Conservation (phyloP, 805 yeast genomes). For the Pichia cabralensis region DNA sequence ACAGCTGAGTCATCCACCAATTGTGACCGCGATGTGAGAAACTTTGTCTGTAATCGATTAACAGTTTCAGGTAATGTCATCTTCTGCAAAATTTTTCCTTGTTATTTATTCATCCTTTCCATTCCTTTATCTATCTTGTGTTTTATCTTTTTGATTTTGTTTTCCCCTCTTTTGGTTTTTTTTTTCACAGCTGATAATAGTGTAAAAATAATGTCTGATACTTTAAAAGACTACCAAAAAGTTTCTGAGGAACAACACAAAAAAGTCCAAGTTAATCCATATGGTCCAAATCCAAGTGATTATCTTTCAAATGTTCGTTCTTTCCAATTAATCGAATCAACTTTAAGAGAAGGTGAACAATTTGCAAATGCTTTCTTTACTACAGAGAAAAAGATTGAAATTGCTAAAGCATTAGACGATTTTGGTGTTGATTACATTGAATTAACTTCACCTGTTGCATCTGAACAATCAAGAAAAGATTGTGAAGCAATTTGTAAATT, state of each 20-base stretch:
- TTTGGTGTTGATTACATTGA: conserved; percentile 98
- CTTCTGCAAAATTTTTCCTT: too few relatives aligned
- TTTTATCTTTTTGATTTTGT: not conserved
- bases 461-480: conserved; percentile 85
- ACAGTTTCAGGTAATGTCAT: too few relatives aligned
- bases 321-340: conserved; percentile 89
- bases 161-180: not conserved
- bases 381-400: conserved; percentile 91
- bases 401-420: conserved; percentile 93
- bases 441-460: conserved; percentile 94
- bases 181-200: not conserved
- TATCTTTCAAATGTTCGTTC: conserved; percentile 78
- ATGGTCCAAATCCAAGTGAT: conserved; percentile 94
- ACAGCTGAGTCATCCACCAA: too few relatives aligned
- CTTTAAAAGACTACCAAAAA: conserved; percentile 30
- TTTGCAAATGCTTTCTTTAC: conserved; percentile 94
- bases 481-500: conserved; percentile 98
- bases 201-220: conserved; percentile 5
- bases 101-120: too few relatives aligned
- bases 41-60: too few relatives aligned
- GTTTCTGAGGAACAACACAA: conserved; percentile 35
- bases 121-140: not conserved
- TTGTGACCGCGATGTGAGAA: too few relatives aligned
- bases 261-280: conserved; percentile 42
- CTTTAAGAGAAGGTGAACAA: conserved; percentile 97